Percentiles rank a stretch among this genome's conserved stretches.
phyloP scores from a whole-genome alignment of 352 stramenopile species.

The Phytophthora sansomeana region DNA sequence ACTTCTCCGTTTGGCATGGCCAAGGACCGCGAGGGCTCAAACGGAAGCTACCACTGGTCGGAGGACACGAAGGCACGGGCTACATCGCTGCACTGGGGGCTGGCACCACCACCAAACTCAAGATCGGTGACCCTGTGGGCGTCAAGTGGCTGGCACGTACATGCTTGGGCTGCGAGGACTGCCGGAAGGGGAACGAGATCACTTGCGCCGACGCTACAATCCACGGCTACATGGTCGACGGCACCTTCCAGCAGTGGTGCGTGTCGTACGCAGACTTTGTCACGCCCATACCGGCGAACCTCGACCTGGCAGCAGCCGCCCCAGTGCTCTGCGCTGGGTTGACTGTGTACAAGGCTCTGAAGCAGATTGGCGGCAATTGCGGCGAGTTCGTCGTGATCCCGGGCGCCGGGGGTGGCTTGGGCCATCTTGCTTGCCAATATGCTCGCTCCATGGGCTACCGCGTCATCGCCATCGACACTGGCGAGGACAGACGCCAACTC shows the following conservation, averaged over 20 bases:
- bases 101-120: constrained; percentile 51
- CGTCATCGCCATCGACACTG: constrained; percentile 76
- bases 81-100: constrained; percentile 60
- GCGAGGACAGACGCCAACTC: constrained; percentile 68
- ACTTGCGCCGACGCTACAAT: constrained; percentile 41
- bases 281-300: constrained; percentile 66
- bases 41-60: constrained; percentile 55
- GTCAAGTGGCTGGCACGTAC: constrained; percentile 63
- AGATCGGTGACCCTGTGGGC: constrained; percentile 59
- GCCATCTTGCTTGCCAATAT: constrained; percentile 85
- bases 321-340: constrained; percentile 89
- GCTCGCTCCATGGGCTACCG: constrained; percentile 73
- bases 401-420: constrained; percentile 74
- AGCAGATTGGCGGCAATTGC: constrained; percentile 55
- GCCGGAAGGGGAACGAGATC: constrained; percentile 57
- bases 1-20: constrained; percentile 54
- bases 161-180: constrained; percentile 64
- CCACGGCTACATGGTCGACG: constrained; percentile 45
- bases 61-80: constrained; percentile 64
- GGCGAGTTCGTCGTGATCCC: constrained; percentile 70
- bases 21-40: constrained; percentile 40
- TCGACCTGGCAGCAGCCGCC: constrained; percentile 56
- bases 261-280: constrained; percentile 82
- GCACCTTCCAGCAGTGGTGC: constrained; percentile 67
- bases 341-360: constrained; percentile 87